These are phyloP conservation scores for Globisporangium parvum DNA, from an alignment of 352 stramenopile genomes.

Conservation along the genomic window DNA sequence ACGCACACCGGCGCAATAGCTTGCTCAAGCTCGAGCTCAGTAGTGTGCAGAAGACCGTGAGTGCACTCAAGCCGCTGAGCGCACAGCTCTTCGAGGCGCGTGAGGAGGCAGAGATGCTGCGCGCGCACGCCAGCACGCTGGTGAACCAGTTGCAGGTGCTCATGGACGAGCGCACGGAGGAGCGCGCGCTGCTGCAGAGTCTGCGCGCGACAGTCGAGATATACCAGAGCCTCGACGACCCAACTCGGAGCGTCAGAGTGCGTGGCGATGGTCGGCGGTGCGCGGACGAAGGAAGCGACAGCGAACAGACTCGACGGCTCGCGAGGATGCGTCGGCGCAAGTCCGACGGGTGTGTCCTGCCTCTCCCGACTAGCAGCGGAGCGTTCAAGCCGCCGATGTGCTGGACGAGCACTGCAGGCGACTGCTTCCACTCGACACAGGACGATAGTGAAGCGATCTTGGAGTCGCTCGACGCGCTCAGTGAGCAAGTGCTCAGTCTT, in stretches of 20 bases:
- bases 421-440: constrained; percentile 29
- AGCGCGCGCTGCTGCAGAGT: constrained; percentile 52
- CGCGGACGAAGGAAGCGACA: constrained; percentile 9
- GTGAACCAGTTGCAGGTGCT: constrained; percentile 21
- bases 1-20: constrained; percentile 33
- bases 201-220: constrained; percentile 48
- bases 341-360: constrained; percentile 14
- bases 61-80: constrained; percentile 41
- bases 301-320: constrained; percentile 4
- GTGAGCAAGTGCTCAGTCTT: constrained; percentile 40
- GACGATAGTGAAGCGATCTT: constrained; percentile 48
- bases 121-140: constrained; percentile 19
- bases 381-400: constrained; percentile 12
- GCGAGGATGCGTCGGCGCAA: constrained; percentile 16
- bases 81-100: constrained; percentile 25
- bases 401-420: constrained; percentile 16
- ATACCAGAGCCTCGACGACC: constrained; percentile 57
- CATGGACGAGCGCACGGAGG: constrained; percentile 33
- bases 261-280: constrained; percentile 10
- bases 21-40: constrained; percentile 45
- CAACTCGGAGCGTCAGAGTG: constrained; percentile 14
- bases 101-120: constrained; percentile 29
- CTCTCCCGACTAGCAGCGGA: background rate
- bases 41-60: constrained; percentile 46
- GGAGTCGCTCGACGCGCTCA: constrained; percentile 30